A percentile compares a stretch with the other conserved stretches of the same genome.
phyloP scores from a whole-genome alignment of 2,329 filamentous ascomycete genomes.

The Calonectria naviculata region DNA sequence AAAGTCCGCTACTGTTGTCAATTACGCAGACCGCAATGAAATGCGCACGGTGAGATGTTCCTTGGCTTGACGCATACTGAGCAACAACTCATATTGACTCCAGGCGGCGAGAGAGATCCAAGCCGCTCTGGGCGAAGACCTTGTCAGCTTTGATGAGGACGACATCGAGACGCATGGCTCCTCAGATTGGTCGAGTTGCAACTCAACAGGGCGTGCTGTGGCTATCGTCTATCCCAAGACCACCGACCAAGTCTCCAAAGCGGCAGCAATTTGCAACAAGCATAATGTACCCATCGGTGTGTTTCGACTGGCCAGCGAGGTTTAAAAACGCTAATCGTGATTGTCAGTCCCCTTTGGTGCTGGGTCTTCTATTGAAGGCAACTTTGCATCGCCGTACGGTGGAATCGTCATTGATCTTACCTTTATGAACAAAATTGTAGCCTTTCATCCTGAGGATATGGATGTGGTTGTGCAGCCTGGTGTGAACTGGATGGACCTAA shows the following conservation, averaged over 20 bases:
- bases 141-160: conserved; percentile 15
- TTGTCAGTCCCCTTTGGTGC: conserved; percentile 59
- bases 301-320: background rate
- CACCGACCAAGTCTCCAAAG: conserved; percentile 76
- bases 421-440: conserved; percentile 78
- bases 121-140: background rate
- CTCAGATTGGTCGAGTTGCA: conserved; percentile 20
- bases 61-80: too few species aligned
- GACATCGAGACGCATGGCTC: conserved; percentile 15
- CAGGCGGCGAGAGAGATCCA: conserved; percentile 16
- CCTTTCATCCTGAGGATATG: conserved; percentile 74
- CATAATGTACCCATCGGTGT: conserved; percentile 17
- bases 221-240: conserved; percentile 73
- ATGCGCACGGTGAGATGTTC: conserved; percentile 2
- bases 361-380: conserved; percentile 81
- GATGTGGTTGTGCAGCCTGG: conserved; percentile 78
- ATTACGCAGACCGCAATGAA: background rate
- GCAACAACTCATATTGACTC: background rate
- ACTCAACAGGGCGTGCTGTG: conserved; percentile 7
- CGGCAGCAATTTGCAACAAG: conserved; percentile 73
- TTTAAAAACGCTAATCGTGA: background rate
- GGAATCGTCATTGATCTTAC: conserved; percentile 83
- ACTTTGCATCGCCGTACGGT: conserved; percentile 78
- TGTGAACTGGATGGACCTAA: conserved; percentile 82
- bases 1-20: background rate